Base-by-base conservation (phyloP, 163 green algal species). In the Chlamydomonas reinhardtii region DNA sequence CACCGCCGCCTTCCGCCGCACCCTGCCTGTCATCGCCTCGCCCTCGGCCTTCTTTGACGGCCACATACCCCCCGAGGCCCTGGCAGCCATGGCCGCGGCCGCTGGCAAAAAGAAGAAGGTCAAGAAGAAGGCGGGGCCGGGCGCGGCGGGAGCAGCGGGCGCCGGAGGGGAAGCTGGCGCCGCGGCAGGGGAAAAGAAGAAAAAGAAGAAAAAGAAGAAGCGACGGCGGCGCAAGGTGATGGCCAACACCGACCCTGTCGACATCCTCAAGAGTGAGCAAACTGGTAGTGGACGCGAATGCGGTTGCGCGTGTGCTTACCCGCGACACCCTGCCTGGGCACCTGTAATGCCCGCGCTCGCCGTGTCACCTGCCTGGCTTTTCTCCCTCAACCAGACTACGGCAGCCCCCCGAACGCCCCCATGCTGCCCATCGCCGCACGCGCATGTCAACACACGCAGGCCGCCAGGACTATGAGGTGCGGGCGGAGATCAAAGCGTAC, bases 21-120 rank as follows among this genome's bases (percentile, higher is more conserved):
- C 79, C 4, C 70, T 86, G 52, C 79, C 79, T 34, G 79, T 78
- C 79, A 86, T 86, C 69, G 69, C 79, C 34, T 86, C 79, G 0
- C 69, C 79, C 31, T 86, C 79, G 0, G 79, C 79, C 52, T 86
- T 86, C 32, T 86, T 86, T 54, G 79, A 86, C 69, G 79, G 79
- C 1, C 69, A 86, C 69, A 25, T 73, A 1, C 79, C 79, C 1
- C 68, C 31, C 15, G 79, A 86, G 56, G 69, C 69, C 15, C 32
- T 86, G 37, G n/a, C 34, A 6, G 35, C 16, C 12, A 17, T 17
- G 27, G 19, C 6, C 39, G 34, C 14, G 37, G 35, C 24, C 35
- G 70, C 35, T 20, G 37, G 35, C 22, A 70, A 0, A 5, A 61
- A 70, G 43, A 85, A 85, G 34, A 59, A 76, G 37, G 32, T 12